A percentile compares a stretch with the other conserved stretches of the same genome.
Evolutionary conservation across 1,284 basidiomycete species (phyloP).

Genomic region (Fistulinella staudtii): DNA sequence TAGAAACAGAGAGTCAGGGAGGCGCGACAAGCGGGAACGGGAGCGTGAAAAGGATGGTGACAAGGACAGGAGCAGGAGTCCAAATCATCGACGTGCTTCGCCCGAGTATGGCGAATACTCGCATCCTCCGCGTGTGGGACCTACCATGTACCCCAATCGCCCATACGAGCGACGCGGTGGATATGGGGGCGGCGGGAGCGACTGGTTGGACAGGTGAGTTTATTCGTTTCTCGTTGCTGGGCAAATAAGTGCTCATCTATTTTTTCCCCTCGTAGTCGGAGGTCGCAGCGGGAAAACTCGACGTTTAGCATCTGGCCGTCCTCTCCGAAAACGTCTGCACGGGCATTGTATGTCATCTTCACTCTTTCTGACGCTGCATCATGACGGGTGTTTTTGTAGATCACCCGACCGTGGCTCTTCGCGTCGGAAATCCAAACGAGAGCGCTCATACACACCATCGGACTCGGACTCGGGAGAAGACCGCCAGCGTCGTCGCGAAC

Average conservation of each 20-base stretch:
- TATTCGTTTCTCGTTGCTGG: background rate
- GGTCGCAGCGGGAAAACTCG: constrained; percentile 63
- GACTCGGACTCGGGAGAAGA: constrained; percentile 65
- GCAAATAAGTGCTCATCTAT: background rate
- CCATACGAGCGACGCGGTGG: constrained; percentile 27
- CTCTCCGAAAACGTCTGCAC: constrained; percentile 69
- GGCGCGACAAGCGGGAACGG: too few relatives aligned
- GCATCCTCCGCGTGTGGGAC: constrained; percentile 15
- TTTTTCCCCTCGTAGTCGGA: constrained; percentile 51
- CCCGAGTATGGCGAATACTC: constrained; percentile 35
- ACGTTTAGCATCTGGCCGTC: constrained; percentile 78
- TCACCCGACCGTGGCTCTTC: constrained; percentile 49
- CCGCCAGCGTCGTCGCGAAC: constrained; percentile 48
- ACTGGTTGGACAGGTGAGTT: constrained; percentile 40
- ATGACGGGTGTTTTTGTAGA: constrained; percentile 39
- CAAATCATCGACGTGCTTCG: constrained; percentile 17
- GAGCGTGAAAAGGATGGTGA: too few relatives aligned
- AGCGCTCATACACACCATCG: constrained; percentile 46
- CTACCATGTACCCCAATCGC: constrained; percentile 41
- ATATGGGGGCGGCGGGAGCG: constrained; percentile 28
- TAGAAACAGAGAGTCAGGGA: constrained; percentile 11
- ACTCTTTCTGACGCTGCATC: too few relatives aligned
- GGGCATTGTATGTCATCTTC: constrained; percentile 52
- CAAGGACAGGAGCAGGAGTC: constrained; percentile 16
- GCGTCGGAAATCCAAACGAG: constrained; percentile 60